Conservation (phyloP, 805 yeast genomes). For the Kodamaea hsintzibuensis region DNA sequence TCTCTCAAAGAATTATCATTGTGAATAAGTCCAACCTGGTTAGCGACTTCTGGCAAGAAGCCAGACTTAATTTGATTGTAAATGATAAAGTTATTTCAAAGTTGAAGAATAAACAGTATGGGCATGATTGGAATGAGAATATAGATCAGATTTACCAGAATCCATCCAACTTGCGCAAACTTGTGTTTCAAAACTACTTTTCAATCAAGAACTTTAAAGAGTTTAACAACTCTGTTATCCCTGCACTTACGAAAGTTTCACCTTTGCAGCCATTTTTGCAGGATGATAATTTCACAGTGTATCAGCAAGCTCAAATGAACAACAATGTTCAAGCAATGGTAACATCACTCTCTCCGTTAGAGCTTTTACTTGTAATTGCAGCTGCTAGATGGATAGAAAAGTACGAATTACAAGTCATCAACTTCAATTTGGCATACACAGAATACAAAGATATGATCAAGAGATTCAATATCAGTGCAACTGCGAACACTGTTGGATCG, state of each 20-base stretch:
- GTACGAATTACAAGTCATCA: slow-evolving; percentile 57
- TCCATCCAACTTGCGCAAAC: slow-evolving; percentile 14
- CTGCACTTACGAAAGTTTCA: slow-evolving; percentile 40
- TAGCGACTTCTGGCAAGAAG: slow-evolving; percentile 52
- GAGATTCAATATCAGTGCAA: slow-evolving; percentile 39
- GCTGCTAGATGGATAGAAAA: slow-evolving; percentile 72
- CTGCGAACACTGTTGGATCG: slow-evolving; percentile 27
- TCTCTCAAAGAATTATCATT: slow-evolving; percentile 73
- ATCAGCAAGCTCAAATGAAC: slow-evolving; percentile 20
- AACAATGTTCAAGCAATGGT: slow-evolving; percentile 30
- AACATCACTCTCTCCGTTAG: slow-evolving; percentile 61
- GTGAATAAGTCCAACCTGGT: slow-evolving; percentile 52
- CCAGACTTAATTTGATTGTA: slow-evolving; percentile 39
- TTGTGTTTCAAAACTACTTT: slow-evolving; percentile 46
- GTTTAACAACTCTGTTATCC: slow-evolving; percentile 43
- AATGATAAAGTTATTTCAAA: slow-evolving; percentile 16
- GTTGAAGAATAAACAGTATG: slow-evolving; percentile 22
- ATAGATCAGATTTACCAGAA: slow-evolving; percentile 24
- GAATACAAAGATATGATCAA: slow-evolving; percentile 68
- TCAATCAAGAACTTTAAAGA: slow-evolving; percentile 59
- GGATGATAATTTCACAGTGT: slow-evolving; percentile 26
- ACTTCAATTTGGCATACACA: slow-evolving; percentile 72
- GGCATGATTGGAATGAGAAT: slow-evolving; percentile 46
- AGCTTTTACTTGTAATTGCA: slow-evolving; percentile 67
- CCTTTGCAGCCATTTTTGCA: slow-evolving; percentile 23